phyloP scores from a whole-genome alignment of 1,139 yeast genomes.

The Sugiyamaella sp. region DNA sequence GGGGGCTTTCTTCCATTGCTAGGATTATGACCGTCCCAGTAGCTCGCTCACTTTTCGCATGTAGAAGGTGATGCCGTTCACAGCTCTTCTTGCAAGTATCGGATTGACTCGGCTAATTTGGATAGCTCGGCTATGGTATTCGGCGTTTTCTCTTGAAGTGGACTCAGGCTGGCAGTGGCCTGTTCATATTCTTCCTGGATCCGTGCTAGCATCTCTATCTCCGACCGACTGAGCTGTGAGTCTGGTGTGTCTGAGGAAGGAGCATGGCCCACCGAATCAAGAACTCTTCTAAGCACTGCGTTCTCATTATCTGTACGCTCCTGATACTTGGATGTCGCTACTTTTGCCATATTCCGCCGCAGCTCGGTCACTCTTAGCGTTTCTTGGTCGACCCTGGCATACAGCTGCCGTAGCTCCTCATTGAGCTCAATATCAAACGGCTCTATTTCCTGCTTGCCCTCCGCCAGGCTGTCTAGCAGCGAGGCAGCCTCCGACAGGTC shows the following conservation, averaged over 20 bases:
- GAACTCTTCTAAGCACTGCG: slow-evolving; percentile 18
- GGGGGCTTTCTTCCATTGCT: too few relatives aligned
- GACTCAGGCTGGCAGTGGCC: neutral
- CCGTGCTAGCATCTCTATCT: slow-evolving; percentile 15
- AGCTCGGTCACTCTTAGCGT: slow-evolving; percentile 54
- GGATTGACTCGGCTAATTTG: slow-evolving; percentile 27
- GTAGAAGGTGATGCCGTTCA: too few relatives aligned
- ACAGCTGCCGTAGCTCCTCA: slow-evolving; percentile 51
- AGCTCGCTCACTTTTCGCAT: too few relatives aligned
- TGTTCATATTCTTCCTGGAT: slow-evolving; percentile 16
- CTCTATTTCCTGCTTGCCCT: slow-evolving; percentile 46
- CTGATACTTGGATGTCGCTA: slow-evolving; percentile 31
- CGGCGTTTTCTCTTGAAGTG: slow-evolving; percentile 28
- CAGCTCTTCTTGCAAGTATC: slow-evolving; percentile 18
- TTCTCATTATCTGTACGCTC: slow-evolving; percentile 24
- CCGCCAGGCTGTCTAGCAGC: slow-evolving; percentile 27
- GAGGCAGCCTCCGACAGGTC: slow-evolving; percentile 30
- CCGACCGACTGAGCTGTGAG: slow-evolving; percentile 14
- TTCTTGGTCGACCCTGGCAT: slow-evolving; percentile 55
- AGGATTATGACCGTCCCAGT: too few relatives aligned
- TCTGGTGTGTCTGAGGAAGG: slow-evolving; percentile 9
- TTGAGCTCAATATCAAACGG: slow-evolving; percentile 62
- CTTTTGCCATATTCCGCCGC: slow-evolving; percentile 52
- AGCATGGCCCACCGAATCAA: slow-evolving; percentile 10
- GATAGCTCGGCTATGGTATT: slow-evolving; percentile 28